Base-by-base conservation (phyloP, 768 basidiomycete species). In the Tremella mesenterica region DNA sequence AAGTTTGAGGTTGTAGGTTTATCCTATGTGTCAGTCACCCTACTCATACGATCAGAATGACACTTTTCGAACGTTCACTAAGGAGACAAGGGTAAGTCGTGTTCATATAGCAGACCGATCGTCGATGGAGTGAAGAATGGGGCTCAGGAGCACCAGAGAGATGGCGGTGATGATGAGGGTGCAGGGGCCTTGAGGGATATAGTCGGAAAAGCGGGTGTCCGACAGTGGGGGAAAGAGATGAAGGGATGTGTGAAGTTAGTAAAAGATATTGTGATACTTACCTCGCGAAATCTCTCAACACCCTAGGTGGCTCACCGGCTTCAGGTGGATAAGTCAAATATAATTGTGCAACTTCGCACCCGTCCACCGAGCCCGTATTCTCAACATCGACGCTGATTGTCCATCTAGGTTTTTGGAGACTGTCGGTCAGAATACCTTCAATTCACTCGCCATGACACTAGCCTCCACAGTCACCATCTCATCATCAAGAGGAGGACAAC, bases 321-420 rank as follows among this genome's bases (percentile, higher is more conserved):
- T 27, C 30, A 2, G 44, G n/a, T 4, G 67, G 67, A 49, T 58
- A 69, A 8, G 52, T 50, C 7, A 73, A 56, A 49, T 73, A 73
- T n/a, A 73, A 53, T 46, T 73, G 71, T 8, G 71, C 69, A 6
- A 73, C 60, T 23, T 73, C 69, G 48, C 71, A 73, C 6, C 71
- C 71, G 25, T 69, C 52, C 1, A 68, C 56, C 21, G 46, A 43
- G 0, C 71, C 71, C 18, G 62, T 58, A 25, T 73, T 73, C 45
- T 68, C 63, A 28, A 73, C 56, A 45, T 70, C 67, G 16, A 56
- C 61, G 0, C 63, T 56, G 8, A 70, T 56, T 12, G 55, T 59
- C 60, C 63, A 71, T 20, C 60, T 61, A 26, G 61, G 63, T 46
- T 48, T 45, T 43, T 73, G 71, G 2, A 73, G 58, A 1, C 66